Evolutionary conservation across 202 grass and related monocot genomes (phyloP).

Genomic region (Setaria viridis): DNA sequence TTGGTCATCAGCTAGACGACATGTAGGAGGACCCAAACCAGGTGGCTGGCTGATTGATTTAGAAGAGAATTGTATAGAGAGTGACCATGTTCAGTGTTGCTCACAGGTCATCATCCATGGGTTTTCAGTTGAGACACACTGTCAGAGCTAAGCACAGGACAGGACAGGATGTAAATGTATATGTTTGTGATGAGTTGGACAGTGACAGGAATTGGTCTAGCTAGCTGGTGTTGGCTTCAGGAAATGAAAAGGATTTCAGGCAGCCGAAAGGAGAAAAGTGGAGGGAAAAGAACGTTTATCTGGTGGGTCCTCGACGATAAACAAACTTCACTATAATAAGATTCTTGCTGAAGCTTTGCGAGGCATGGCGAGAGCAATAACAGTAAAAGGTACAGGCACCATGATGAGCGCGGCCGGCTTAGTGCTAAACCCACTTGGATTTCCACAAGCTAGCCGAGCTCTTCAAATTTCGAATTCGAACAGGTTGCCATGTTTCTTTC

Average conservation of each 20-base stretch:
- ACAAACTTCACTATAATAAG: constrained; percentile 25
- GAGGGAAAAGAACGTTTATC: constrained; percentile 10
- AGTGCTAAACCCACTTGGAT: constrained; percentile 38
- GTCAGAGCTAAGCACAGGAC: not conserved
- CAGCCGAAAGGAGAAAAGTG: constrained; percentile 38
- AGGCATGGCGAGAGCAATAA: constrained; percentile 29
- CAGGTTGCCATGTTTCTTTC: not conserved
- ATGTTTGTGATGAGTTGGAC: constrained; percentile 11
- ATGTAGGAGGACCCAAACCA: constrained; percentile 36
- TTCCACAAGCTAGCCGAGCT: not conserved
- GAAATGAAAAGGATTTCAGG: constrained; percentile 1
- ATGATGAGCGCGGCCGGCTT: constrained; percentile 32
- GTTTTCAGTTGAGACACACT: constrained; percentile 20
- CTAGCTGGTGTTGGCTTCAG: constrained; percentile 16
- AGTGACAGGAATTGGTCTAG: constrained; percentile 28
- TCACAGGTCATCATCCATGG: constrained; percentile 23
- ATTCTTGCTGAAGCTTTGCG: constrained; percentile 47
- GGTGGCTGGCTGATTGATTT: constrained; percentile 21
- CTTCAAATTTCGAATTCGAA: constrained; percentile 48
- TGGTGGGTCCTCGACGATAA: constrained; percentile 30
- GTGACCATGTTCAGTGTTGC: constrained; percentile 40
- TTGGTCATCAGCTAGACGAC: constrained; percentile 24
- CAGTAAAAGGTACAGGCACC: constrained; percentile 12
- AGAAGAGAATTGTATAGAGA: not conserved
- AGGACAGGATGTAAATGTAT: not conserved